Percentiles rank a stretch among this genome's conserved stretches.
Conservation (phyloP, 2,329 filamentous ascomycete genomes). For the Aspergillus eucalypticola region DNA sequence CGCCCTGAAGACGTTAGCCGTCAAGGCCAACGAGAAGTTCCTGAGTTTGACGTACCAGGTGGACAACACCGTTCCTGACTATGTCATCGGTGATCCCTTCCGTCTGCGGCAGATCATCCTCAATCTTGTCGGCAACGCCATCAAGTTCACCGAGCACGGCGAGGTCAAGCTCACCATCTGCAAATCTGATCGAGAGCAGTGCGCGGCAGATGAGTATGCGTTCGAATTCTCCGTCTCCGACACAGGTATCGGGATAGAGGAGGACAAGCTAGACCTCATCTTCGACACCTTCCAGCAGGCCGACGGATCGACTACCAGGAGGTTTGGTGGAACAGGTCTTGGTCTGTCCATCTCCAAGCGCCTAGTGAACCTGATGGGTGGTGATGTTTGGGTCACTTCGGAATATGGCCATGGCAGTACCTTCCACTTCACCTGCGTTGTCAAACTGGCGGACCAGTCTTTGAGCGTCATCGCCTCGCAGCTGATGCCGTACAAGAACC, state of each 20-base stretch:
- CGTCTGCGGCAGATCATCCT: constrained; percentile 93
- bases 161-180: constrained; percentile 94
- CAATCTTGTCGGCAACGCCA: constrained; percentile 95
- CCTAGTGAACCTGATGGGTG: constrained; percentile 93
- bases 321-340: constrained; percentile 92
- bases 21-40: constrained; percentile 95
- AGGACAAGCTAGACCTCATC: constrained; percentile 93
- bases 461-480: constrained; percentile 72
- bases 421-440: constrained; percentile 95
- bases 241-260: constrained; percentile 93
- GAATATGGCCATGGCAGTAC: constrained; percentile 87
- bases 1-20: constrained; percentile 91
- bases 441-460: constrained; percentile 79
- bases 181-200: constrained; percentile 65
- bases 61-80: constrained; percentile 88
- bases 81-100: constrained; percentile 95
- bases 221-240: constrained; percentile 96
- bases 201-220: constrained; percentile 74
- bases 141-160: constrained; percentile 97
- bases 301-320: constrained; percentile 91
- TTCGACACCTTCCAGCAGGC: constrained; percentile 99
- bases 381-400: constrained; percentile 94
- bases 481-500: constrained; percentile 85
- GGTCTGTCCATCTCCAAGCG: constrained; percentile 94
- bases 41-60: constrained; percentile 91